A percentile compares a stretch with the other conserved stretches of the same genome.
Evolutionary conservation across 176 grass and related monocot species (phyloP).

Genomic region (Rhynchospora tenuis): DNA sequence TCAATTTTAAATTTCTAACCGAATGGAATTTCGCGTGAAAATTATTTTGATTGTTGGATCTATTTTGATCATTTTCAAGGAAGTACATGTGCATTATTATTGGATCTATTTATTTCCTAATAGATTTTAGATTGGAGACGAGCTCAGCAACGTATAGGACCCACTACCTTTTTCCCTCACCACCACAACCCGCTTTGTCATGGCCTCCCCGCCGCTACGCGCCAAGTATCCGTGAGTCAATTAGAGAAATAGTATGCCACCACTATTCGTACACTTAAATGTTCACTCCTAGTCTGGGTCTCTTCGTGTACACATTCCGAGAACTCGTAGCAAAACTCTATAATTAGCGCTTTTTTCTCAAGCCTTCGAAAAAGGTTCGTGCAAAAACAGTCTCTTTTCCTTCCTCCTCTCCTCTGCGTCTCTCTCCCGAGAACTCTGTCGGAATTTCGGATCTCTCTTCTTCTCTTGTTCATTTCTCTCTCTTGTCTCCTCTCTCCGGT

Average conservation of each 20-base stretch:
- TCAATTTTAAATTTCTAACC: too few relatives aligned
- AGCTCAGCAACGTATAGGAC: background rate
- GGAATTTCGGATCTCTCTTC: background rate
- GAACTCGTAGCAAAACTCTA: background rate
- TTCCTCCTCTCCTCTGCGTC: background rate
- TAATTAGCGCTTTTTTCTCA: constrained; percentile 19
- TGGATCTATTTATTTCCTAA: background rate
- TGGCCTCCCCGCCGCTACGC: background rate
- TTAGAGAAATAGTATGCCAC: background rate
- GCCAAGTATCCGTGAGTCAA: constrained; percentile 16
- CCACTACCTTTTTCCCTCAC: background rate
- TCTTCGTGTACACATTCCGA: too few relatives aligned
- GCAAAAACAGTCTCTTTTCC: background rate
- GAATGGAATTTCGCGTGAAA: too few relatives aligned
- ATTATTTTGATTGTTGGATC: too few relatives aligned
- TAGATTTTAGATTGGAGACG: background rate
- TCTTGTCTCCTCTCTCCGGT: background rate
- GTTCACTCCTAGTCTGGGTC: too few relatives aligned
- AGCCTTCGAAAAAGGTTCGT: constrained; percentile 3
- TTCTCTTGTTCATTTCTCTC: background rate
- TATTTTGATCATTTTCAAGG: too few relatives aligned
- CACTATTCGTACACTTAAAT: background rate
- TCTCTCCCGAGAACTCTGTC: background rate
- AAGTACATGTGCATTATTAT: background rate
- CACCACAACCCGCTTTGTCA: background rate